These are phyloP conservation scores for Fusarium sterilihyphosum DNA, from an alignment of 2,329 filamentous ascomycete species.

Conservation along the genomic window DNA sequence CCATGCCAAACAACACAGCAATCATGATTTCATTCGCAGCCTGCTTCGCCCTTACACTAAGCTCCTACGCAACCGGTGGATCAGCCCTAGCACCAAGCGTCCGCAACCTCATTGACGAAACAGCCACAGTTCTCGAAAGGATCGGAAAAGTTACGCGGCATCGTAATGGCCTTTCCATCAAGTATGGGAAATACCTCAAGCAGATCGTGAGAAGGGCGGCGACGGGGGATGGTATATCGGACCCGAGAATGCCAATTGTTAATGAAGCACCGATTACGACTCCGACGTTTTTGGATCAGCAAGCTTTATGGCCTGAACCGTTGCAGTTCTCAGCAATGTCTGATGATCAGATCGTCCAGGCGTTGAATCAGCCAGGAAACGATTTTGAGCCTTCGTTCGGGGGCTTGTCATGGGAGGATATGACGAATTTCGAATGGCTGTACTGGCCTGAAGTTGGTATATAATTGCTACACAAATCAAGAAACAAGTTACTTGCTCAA, in stretches of 20 bases:
- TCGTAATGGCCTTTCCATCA: constrained; percentile 70
- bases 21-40: constrained; percentile 83
- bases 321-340: constrained; percentile 76
- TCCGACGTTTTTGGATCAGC: constrained; percentile 44
- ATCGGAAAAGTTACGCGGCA: constrained; percentile 74
- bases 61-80: constrained; percentile 65
- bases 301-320: constrained; percentile 58
- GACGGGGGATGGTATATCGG: constrained; percentile 26
- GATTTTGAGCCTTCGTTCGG: constrained; percentile 65
- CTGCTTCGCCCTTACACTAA: constrained; percentile 73
- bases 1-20: constrained; percentile 82
- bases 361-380: constrained; percentile 70
- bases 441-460: constrained; percentile 60
- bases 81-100: constrained; percentile 71
- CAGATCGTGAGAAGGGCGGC: constrained; percentile 55
- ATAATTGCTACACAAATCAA: constrained; percentile 19
- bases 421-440: constrained; percentile 67
- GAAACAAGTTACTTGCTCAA: constrained; percentile 16
- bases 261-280: constrained; percentile 35
- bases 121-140: constrained; percentile 73
- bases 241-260: constrained; percentile 23
- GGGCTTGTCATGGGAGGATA: constrained; percentile 68
- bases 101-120: constrained; percentile 72
- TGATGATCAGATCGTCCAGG: constrained; percentile 73
- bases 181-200: constrained; percentile 59